These are phyloP conservation scores for Crithidia bombi DNA, from an alignment of 208 protist genomes.

Conservation along the genomic window DNA sequence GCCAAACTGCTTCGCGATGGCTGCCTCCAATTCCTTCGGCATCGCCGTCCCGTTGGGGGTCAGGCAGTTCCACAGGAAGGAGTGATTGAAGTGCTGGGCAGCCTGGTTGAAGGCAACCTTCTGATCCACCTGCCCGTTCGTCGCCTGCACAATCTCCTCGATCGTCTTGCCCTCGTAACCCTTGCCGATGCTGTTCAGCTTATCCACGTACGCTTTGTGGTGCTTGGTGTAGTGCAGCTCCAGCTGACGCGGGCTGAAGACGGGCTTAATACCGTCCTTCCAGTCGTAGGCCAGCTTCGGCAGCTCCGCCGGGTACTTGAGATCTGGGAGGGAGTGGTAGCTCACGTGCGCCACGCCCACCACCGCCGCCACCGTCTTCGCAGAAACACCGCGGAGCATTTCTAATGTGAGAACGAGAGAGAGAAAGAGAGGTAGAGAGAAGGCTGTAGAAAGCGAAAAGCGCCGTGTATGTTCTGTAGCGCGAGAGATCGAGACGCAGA, in stretches of 20 bases:
- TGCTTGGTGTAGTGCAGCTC: conserved; percentile 94
- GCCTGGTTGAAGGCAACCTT: conserved; percentile 91
- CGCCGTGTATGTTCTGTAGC: too few relatives aligned
- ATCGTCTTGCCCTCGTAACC: conserved; percentile 83
- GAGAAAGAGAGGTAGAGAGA: neutral
- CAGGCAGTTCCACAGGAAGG: conserved; percentile 91
- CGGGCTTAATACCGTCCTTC: conserved; percentile 72
- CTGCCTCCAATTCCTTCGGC: conserved; percentile 63
- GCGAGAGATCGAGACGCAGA: too few relatives aligned
- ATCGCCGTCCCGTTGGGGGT: conserved; percentile 70
- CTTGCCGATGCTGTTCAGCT: conserved; percentile 85
- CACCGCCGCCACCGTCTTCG: conserved; percentile 20
- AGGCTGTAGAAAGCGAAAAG: too few relatives aligned
- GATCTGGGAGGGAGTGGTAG: conserved; percentile 63
- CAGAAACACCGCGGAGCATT: conserved; percentile 27
- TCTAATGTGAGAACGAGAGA: neutral
- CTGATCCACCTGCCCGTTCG: conserved; percentile 49
- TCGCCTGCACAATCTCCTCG: conserved; percentile 73
- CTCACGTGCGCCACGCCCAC: conserved; percentile 16
- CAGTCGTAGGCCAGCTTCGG: conserved; percentile 73
- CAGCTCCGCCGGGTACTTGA: conserved; percentile 77
- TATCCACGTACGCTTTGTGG: conserved; percentile 93
- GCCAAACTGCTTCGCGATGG: conserved; percentile 79
- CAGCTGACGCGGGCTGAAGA: conserved; percentile 82
- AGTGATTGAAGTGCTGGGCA: conserved; percentile 95